Evolutionary conservation across 1,284 basidiomycete species (phyloP), one percentile per base, ranked within the genome.

Genomic region (Austropuccinia psidii): DNA sequence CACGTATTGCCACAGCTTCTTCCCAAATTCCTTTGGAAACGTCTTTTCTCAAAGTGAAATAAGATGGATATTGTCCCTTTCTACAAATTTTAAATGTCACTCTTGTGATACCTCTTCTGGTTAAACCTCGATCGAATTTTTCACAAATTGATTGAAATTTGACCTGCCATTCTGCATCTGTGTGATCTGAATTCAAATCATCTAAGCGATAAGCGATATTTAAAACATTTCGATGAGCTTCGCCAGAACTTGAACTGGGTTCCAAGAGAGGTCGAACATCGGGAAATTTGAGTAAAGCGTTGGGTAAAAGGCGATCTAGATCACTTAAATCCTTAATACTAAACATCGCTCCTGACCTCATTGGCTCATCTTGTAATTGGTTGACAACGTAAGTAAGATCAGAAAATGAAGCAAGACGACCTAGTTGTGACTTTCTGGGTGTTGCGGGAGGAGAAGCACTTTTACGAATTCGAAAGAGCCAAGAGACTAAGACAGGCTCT

Each of bases 1-100:
- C 97, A 81, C 95, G 90, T 80, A 99, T 96, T 13, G 93, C 89
- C 80, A 92, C 88, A 82, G 98, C 93, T 85, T 98, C 96, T 75
- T 85, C 86, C 96, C 96, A 99, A 19, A 81, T 81, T 31, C 87
- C 89, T 60, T 87, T 82, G 68, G 80, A 84, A 78, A 86, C 85
- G 45, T 80, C 79, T 73, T 88, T 86, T 75, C 96, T 90, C 55
- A 98, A 84, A 57, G 96, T 98, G 83, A 89, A 91, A 85, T 95
- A 98, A 79, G 90, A 88, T 8, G 96, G 96, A 82, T 98, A 98
- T 80, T 90, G 87, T 74, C 90, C 90, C 73, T 86, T 88, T 76
- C 91, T 88, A 84, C 94, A 98, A 78, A 98, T 88, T 76, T 98
- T 84, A 81, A 95, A 87, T 1, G 95, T 94, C 74, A 96, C 85